Conservation (phyloP, 176 grass and related monocot genomes). For the Echinochloa phyllopogon region DNA sequence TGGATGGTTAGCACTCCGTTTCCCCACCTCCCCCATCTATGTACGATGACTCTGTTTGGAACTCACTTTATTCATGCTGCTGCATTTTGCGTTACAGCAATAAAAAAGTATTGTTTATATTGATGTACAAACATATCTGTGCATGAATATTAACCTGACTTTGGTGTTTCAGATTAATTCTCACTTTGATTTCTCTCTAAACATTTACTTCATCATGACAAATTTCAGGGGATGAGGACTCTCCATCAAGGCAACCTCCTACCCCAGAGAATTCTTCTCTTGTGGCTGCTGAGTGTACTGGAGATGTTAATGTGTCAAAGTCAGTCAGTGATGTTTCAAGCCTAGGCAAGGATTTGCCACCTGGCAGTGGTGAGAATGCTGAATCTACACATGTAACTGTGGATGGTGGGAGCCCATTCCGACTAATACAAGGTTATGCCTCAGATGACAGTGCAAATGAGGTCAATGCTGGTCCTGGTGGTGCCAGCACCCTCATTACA, state of each 20-base stretch:
- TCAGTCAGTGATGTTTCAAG: constrained; percentile 44
- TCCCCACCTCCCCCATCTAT: constrained; percentile 9
- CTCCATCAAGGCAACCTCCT: constrained; percentile 55
- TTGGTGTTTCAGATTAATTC: constrained; percentile 45
- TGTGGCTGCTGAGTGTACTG: constrained; percentile 47
- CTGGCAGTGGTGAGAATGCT: constrained; percentile 40
- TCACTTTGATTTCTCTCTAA: constrained; percentile 33
- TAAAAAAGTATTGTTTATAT: constrained; percentile 31
- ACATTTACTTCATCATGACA: constrained; percentile 46
- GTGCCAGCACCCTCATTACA: constrained; percentile 18
- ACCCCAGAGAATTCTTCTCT: constrained; percentile 57
- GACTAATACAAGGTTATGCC: constrained; percentile 77
- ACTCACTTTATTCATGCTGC: background rate
- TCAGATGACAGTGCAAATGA: constrained; percentile 70
- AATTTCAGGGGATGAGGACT: constrained; percentile 70
- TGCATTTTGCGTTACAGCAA: background rate
- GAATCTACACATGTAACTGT: constrained; percentile 48
- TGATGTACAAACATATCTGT: constrained; percentile 16
- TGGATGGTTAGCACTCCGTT: constrained; percentile 69
- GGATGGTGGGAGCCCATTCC: constrained; percentile 65
- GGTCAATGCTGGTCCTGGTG: constrained; percentile 27
- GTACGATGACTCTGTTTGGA: background rate
- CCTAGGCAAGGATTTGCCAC: constrained; percentile 38
- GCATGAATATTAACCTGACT: constrained; percentile 27
- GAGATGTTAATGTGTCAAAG: constrained; percentile 45